Evolutionary conservation across 257 asterid genomes (phyloP), one percentile per base, ranked within the genome.

Genomic region (Anisodus tanguticus): DNA sequence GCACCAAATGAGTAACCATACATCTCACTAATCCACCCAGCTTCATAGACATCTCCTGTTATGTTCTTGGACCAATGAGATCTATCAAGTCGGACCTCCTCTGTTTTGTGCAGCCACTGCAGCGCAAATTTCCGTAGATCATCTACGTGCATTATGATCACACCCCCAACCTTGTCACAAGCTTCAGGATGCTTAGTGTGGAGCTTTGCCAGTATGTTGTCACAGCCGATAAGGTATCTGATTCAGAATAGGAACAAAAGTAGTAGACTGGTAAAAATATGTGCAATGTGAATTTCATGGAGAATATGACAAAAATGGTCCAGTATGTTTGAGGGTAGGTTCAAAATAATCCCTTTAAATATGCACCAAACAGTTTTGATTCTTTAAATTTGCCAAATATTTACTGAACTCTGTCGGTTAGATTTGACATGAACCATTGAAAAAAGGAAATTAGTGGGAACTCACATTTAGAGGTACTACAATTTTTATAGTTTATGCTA

Each of bases 21-120:
- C 99, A 97, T 97, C 91, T 97, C 98, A 82, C 98, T 97, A 70
- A 97, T 95, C 99, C 98, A 97, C 82, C 98, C 99, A 68, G 98
- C 87, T 89, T 97, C 98, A 53, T 97, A 97, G 66, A 95, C 85
- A 85, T 97, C 99, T 57, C 99, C 99, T 0, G 98, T 97, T 26
- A 95, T 85, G 87, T 93, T 88, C 87, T 86, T 93, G 51, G 99
- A 90, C 97, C 97, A 97, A 84, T 93, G 99, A 87, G 92, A 91
- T 88, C 87, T 88, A 85, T 97, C 98, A 5, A 94, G 95, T 85
- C 98, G 92, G 45, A 97, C 97, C 90, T 95, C 99, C 92, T 90
- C 98, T 1, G 99, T 97, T 91, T 97, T 97, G 79, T 95, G 98
- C 84, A 97, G 91, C 98, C 98, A 97, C 82, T 91, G 90, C 80